Evolutionary conservation across 306 rosid species (phyloP).

Genomic region (Corylus avellana): DNA sequence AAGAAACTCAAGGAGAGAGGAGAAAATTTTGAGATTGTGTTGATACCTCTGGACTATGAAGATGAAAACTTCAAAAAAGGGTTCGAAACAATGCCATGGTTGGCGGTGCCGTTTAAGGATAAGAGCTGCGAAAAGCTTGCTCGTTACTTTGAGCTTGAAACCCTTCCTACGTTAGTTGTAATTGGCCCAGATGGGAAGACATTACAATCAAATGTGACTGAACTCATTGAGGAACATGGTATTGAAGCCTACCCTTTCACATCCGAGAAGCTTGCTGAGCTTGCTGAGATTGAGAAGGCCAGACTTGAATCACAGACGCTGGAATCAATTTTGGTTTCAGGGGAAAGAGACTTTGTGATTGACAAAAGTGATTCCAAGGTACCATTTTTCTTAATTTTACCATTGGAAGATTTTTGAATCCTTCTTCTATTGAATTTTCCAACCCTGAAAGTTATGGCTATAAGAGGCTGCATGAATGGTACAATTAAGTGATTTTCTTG

Average conservation of each 20-base stretch:
- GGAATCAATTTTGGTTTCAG: constrained; percentile 49
- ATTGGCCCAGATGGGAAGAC: constrained; percentile 57
- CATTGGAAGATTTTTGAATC: neutral
- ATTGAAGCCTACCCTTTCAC: constrained; percentile 49
- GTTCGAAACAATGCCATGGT: constrained; percentile 41
- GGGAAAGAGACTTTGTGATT: constrained; percentile 39
- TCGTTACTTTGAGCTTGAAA: constrained; percentile 42
- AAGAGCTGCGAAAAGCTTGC: constrained; percentile 32
- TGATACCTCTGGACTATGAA: constrained; percentile 41
- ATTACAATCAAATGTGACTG: constrained; percentile 35
- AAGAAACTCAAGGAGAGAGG: constrained; percentile 45
- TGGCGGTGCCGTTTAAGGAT: constrained; percentile 52
- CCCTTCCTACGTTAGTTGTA: constrained; percentile 40
- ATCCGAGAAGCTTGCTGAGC: constrained; percentile 38
- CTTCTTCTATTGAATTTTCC: neutral
- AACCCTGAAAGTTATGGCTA: neutral
- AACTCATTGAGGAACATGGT: constrained; percentile 46
- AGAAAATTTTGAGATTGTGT: constrained; percentile 53
- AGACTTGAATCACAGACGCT: constrained; percentile 45
- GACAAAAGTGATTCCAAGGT: constrained; percentile 48
- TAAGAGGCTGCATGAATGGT: neutral
- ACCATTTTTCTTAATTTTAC: neutral
- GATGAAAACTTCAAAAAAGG: constrained; percentile 38
- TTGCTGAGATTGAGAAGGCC: constrained; percentile 48
- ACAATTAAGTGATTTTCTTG: neutral